phyloP scores from a whole-genome alignment of 176 grass and related monocot genomes.

The Luzula sylvatica region DNA sequence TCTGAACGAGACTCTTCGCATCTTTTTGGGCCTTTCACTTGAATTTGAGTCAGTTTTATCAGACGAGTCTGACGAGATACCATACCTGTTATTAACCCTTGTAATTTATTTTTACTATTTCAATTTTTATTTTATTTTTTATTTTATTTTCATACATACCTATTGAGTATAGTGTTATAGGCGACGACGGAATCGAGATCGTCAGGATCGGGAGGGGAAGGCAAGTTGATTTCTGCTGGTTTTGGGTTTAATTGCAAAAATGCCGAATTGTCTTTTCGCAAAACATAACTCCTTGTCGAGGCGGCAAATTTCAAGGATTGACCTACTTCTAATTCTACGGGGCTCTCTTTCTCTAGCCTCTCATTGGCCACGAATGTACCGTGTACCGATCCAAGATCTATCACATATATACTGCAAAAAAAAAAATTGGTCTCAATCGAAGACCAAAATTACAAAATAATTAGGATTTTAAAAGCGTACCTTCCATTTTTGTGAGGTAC shows the following conservation, averaged over 20 bases:
- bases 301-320: slow-evolving; percentile 89
- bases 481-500: slow-evolving; percentile 94
- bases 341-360: slow-evolving; percentile 74
- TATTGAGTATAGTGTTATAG: slow-evolving; percentile 93
- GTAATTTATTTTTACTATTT: too few relatives aligned
- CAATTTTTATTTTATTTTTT: too few relatives aligned
- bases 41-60: slow-evolving; percentile 19
- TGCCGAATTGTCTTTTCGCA: slow-evolving; percentile 61
- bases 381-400: slow-evolving; percentile 91
- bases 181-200: slow-evolving; percentile 82
- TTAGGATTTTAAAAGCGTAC: slow-evolving; percentile 25
- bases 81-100: slow-evolving; percentile 10
- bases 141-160: slow-evolving; percentile 34
- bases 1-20: slow-evolving; percentile 67
- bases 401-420: slow-evolving; percentile 68
- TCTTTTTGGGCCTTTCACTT: slow-evolving; percentile 50
- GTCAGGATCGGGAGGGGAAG: slow-evolving; percentile 81
- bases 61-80: slow-evolving; percentile 16
- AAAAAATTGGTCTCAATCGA: neutral
- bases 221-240: slow-evolving; percentile 61
- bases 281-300: slow-evolving; percentile 77
- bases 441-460: too few relatives aligned
- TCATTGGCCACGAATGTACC: slow-evolving; percentile 97
- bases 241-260: slow-evolving; percentile 44
- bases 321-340: slow-evolving; percentile 90